These are phyloP conservation scores for Yamadazyma sp. DNA, from an alignment of 805 yeast species.

Conservation along the genomic window DNA sequence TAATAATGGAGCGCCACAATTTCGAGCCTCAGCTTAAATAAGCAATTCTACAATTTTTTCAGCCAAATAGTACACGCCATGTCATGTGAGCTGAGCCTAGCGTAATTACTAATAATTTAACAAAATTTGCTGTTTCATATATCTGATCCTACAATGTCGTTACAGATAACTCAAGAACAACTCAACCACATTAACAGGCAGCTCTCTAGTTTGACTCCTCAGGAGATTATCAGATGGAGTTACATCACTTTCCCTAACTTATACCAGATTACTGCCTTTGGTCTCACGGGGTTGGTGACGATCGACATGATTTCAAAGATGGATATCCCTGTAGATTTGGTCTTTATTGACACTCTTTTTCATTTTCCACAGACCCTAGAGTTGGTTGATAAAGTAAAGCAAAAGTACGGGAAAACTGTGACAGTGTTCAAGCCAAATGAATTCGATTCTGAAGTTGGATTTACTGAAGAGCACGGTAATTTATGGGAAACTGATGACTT, in stretches of 20 bases:
- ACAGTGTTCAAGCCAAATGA: conserved; percentile 69
- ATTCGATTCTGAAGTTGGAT: conserved; percentile 57
- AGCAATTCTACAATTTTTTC: not conserved
- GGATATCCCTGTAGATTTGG: conserved; percentile 52
- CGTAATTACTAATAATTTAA: not conserved
- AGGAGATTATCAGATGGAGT: conserved; percentile 81
- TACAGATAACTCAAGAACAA: conserved; percentile 13
- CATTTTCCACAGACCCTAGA: conserved; percentile 94
- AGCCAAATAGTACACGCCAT: conserved; percentile 5
- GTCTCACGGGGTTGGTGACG: conserved; percentile 87
- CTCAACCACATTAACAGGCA: conserved; percentile 15
- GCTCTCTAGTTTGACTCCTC: conserved; percentile 43
- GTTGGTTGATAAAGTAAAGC: conserved; percentile 58
- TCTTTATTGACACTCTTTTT: conserved; percentile 86
- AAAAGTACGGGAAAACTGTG: conserved; percentile 54
- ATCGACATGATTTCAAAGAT: conserved; percentile 71
- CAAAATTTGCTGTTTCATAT: not conserved
- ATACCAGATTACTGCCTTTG: conserved; percentile 93
- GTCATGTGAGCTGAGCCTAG: conserved; percentile 10
- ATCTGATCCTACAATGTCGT: conserved; percentile 7
- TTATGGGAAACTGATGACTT: conserved; percentile 84
- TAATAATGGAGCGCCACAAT: conserved; percentile 2
- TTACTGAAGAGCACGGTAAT: conserved; percentile 64
- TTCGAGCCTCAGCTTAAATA: conserved; percentile 1
- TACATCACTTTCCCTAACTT: conserved; percentile 76